Percentiles rank a stretch among this genome's conserved stretches.
phyloP scores from a whole-genome alignment of 202 grass and related monocot species.

The Carex sylvatica region DNA sequence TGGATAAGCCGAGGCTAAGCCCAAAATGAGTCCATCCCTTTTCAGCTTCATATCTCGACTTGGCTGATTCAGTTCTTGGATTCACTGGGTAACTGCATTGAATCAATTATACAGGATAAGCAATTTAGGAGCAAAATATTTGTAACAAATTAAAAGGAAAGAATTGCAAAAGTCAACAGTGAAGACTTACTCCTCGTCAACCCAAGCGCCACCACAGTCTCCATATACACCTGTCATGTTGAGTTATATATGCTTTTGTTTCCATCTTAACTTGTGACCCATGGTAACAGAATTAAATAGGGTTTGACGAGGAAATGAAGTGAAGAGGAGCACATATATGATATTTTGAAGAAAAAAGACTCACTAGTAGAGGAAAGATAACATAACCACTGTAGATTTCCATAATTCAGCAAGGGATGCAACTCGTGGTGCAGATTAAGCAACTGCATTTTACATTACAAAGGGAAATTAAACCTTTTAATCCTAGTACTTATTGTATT shows the following conservation, averaged over 20 bases:
- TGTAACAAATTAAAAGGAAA: too few species aligned
- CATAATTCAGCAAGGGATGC: constrained; percentile 29
- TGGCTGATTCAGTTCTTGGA: constrained; percentile 51
- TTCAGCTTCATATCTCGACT: constrained; percentile 66
- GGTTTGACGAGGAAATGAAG: background rate
- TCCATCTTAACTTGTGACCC: too few species aligned
- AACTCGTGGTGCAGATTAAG: constrained; percentile 45
- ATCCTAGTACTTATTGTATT: too few species aligned
- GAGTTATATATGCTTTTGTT: background rate
- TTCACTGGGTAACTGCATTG: constrained; percentile 56
- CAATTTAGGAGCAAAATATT: background rate
- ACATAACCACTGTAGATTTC: constrained; percentile 71
- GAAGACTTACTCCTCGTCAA: constrained; percentile 76
- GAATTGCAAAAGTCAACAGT: background rate
- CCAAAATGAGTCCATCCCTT: constrained; percentile 58
- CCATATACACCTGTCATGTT: constrained; percentile 81
- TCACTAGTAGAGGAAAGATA: constrained; percentile 86
- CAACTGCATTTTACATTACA: constrained; percentile 22
- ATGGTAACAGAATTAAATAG: too few species aligned
- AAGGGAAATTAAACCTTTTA: too few species aligned
- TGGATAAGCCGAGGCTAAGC: constrained; percentile 42
- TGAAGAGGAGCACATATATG: background rate
- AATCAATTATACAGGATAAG: background rate
- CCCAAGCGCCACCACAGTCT: constrained; percentile 68
- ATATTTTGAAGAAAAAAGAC: background rate